A percentile compares a stretch with the other conserved stretches of the same genome.
phyloP scores from a whole-genome alignment of 75 land plant species.

The Azolla pinnata region DNA sequence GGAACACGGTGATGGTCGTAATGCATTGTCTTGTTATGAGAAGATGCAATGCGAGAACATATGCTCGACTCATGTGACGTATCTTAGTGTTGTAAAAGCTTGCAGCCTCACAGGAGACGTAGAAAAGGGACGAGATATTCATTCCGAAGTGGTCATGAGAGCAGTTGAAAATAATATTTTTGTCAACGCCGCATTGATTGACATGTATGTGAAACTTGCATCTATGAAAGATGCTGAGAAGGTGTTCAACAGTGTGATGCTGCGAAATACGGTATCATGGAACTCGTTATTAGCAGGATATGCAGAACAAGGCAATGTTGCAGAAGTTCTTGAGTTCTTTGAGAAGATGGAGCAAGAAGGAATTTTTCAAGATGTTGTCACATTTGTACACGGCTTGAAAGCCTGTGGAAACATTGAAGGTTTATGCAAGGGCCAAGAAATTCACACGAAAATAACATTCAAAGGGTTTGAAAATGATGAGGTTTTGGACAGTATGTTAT shows the following conservation, averaged over 20 bases:
- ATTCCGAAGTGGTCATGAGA: background rate
- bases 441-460: background rate
- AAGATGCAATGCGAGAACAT: background rate
- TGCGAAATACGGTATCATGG: slow-evolving; percentile 9
- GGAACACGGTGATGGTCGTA: background rate
- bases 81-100: background rate
- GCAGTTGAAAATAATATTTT: background rate
- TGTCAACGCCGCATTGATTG: background rate
- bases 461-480: background rate
- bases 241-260: slow-evolving; percentile 13
- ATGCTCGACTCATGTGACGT: background rate
- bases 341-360: background rate
- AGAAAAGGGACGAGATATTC: background rate
- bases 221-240: slow-evolving; percentile 15
- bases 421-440: background rate
- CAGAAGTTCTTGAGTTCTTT: background rate
- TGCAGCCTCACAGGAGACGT: background rate
- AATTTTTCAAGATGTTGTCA: background rate
- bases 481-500: background rate
- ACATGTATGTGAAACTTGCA: slow-evolving; percentile 16
- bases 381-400: slow-evolving; percentile 4
- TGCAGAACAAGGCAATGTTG: background rate
- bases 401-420: background rate
- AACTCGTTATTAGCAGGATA: slow-evolving; percentile 1
- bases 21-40: background rate